phyloP scores from a whole-genome alignment of 1,284 basidiomycete species.

The Pseudozyma sp. region DNA sequence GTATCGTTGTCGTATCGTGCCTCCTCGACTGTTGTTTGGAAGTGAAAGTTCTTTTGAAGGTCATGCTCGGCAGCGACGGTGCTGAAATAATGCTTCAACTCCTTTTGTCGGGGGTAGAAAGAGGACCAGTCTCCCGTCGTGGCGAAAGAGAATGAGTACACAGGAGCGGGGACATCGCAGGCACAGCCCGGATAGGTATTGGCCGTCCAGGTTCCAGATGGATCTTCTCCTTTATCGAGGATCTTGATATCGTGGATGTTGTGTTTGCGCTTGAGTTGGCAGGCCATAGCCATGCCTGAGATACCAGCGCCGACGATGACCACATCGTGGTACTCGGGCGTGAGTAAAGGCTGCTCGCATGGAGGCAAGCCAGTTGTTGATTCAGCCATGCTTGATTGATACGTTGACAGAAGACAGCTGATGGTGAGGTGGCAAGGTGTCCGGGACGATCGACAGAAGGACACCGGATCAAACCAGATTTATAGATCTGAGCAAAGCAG shows the following conservation, averaged over 20 bases:
- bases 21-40: conserved; percentile 54
- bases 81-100: conserved; percentile 59
- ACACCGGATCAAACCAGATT: too few species aligned
- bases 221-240: conserved; percentile 47
- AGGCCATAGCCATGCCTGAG: conserved; percentile 59
- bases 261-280: conserved; percentile 57
- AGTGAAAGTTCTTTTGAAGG: conserved; percentile 53
- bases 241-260: conserved; percentile 59
- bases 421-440: too few species aligned
- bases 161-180: conserved; percentile 65
- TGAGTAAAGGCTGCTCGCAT: conserved; percentile 30
- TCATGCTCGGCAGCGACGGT: conserved; percentile 57
- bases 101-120: conserved; percentile 59
- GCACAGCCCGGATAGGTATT: conserved; percentile 64
- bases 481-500: too few species aligned
- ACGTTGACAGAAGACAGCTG: too few species aligned
- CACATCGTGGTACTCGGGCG: conserved; percentile 63
- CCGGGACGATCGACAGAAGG: too few species aligned
- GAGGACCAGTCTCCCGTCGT: conserved; percentile 64
- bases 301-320: conserved; percentile 64
- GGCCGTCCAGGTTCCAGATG: conserved; percentile 58
- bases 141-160: conserved; percentile 66
- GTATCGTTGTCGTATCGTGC: conserved; percentile 60
- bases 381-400: too few species aligned
- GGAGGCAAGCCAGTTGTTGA: conserved; percentile 10